These are phyloP conservation scores for Rhodotorula sp. DNA, from an alignment of 1,284 basidiomycete species.

Conservation along the genomic window DNA sequence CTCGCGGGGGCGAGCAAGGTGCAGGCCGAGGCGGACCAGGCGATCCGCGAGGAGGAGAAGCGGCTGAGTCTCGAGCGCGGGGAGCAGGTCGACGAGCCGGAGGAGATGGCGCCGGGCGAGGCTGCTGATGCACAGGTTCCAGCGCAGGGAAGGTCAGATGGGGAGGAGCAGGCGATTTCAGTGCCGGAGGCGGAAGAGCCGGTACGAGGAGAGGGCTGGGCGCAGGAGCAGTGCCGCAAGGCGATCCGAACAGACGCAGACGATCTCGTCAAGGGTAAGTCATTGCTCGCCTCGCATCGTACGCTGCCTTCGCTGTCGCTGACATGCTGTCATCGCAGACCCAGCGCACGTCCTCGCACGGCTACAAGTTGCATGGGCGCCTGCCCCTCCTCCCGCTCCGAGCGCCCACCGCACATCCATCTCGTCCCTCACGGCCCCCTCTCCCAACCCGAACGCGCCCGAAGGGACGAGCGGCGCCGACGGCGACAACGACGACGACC, in stretches of 20 bases:
- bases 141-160: not conserved
- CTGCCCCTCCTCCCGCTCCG: slow-evolving; percentile 4
- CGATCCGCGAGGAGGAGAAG: slow-evolving; percentile 3
- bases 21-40: slow-evolving; percentile 20
- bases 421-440: slow-evolving; percentile 60
- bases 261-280: slow-evolving; percentile 72
- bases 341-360: slow-evolving; percentile 35
- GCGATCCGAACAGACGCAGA: slow-evolving; percentile 65
- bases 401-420: slow-evolving; percentile 48
- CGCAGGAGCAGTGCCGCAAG: slow-evolving; percentile 55
- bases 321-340: slow-evolving; percentile 24
- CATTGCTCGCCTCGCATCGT: slow-evolving; percentile 5
- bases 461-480: not conserved
- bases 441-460: slow-evolving; percentile 21
- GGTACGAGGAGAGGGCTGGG: not conserved
- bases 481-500: slow-evolving; percentile 26
- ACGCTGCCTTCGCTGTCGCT: not conserved
- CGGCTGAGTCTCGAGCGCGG: not conserved
- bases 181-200: not conserved
- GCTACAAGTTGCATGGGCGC: slow-evolving; percentile 23
- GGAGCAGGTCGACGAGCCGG: not conserved
- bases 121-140: too few relatives aligned
- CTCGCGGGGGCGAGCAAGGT: slow-evolving; percentile 18
- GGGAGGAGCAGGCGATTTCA: not conserved
- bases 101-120: not conserved